phyloP scores from a whole-genome alignment of 192 early-diverging fungal species.

The Neocallimastix lanati region DNA sequence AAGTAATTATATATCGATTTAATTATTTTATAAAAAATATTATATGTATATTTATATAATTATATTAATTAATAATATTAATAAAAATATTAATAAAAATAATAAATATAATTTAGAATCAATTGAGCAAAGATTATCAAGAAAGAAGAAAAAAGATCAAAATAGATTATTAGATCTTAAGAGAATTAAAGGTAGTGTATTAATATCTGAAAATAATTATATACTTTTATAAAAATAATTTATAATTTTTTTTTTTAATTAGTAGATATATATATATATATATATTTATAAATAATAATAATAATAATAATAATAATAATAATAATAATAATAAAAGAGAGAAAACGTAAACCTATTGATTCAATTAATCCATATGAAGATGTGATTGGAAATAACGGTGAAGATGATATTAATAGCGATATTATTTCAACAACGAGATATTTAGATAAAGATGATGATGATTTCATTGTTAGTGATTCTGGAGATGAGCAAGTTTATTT shows the following conservation, averaged over 20 bases:
- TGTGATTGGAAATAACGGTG: too few species aligned
- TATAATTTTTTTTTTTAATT: too few species aligned
- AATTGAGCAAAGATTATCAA: not conserved
- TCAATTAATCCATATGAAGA: not conserved
- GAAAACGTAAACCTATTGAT: not conserved
- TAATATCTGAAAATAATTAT: too few species aligned
- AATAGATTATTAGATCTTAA: not conserved
- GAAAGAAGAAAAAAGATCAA: not conserved
- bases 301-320: not conserved
- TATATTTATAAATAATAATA: too few species aligned
- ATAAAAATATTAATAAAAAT: too few species aligned
- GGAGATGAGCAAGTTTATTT: not conserved
- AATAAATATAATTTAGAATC: not conserved
- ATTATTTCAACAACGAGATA: not conserved
- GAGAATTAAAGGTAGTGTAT: not conserved
- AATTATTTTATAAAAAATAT: too few species aligned
- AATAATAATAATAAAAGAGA: not conserved
- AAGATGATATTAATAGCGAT: not conserved
- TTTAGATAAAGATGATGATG: not conserved
- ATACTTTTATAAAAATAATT: too few species aligned
- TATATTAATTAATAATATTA: too few species aligned
- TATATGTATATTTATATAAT: too few species aligned
- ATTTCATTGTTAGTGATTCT: not conserved
- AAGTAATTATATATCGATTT: not conserved
- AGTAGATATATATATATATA: too few species aligned